phyloP scores from a whole-genome alignment of 495 filamentous ascomycete genomes.

The Talaromyces adpressus region DNA sequence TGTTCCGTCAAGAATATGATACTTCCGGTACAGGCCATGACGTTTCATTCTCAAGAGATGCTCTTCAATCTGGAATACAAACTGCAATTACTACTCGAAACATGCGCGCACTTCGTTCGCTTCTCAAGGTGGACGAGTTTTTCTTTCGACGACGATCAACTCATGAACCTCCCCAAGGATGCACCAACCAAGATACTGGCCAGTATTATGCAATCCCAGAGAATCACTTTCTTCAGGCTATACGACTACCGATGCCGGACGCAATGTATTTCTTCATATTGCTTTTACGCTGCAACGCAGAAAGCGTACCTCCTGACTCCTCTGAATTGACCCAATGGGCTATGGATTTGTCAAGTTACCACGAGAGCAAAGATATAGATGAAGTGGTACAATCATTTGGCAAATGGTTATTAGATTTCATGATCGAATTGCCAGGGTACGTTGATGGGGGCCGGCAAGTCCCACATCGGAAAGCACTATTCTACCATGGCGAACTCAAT shows the following conservation, averaged over 20 bases:
- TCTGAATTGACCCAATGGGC: constrained; percentile 30
- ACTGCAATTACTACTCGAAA: constrained; percentile 26
- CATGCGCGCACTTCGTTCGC: constrained; percentile 18
- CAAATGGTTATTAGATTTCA: constrained; percentile 30
- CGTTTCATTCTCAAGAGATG: constrained; percentile 17
- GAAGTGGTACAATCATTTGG: too few relatives aligned
- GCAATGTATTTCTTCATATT: constrained; percentile 21
- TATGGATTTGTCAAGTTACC: constrained; percentile 12
- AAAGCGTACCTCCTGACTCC: constrained; percentile 29
- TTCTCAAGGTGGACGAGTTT: constrained; percentile 37
- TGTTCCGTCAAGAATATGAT: constrained; percentile 24
- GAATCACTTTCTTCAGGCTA: constrained; percentile 20
- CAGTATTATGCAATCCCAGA: constrained; percentile 18
- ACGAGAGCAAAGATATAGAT: too few relatives aligned
- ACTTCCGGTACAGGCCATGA: constrained; percentile 12
- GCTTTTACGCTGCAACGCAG: constrained; percentile 32
- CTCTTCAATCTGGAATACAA: constrained; percentile 29
- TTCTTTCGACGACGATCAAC: constrained; percentile 13
- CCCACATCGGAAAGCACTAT: constrained; percentile 15
- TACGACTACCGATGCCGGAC: constrained; percentile 16
- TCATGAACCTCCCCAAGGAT: background rate
- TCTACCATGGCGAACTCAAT: constrained; percentile 14
- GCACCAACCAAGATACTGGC: constrained; percentile 8
- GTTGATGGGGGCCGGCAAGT: constrained; percentile 12
- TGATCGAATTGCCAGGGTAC: constrained; percentile 23